Base-by-base conservation (phyloP, 352 stramenopile species). In the Paralagenidium karlingii region DNA sequence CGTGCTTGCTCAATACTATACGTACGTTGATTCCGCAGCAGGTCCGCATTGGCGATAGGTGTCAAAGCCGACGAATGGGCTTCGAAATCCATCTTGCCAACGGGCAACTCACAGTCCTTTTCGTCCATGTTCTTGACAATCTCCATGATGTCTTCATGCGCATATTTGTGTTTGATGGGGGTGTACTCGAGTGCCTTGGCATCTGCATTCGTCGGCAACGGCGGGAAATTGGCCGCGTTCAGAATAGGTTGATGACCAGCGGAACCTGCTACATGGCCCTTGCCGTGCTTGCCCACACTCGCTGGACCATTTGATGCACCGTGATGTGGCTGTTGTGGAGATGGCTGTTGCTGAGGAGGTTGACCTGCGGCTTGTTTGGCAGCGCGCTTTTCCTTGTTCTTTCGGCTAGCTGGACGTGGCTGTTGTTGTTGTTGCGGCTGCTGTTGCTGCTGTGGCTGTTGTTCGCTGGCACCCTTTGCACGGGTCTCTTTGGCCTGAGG, bases 1-100 rank as follows among this genome's bases (percentile, higher is more conserved):
- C 82, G 71, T 36, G 80, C 82, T 55, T 95, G 81, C 51, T 95
- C 83, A 55, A 95, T 95, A 75, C 68, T 88, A 60, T 94, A 93
- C 31, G 83, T 94, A 34, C 83, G 77, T 67, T 95, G 83, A 57
- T 92, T 90, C 45, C 78, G 68, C 46, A 94, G 55, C 54, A 95
- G 45, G 37, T 92, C 83, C 5, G 80, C 68, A 60, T 95, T 80
- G 16, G 82, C 76, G 40, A 81, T 57, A 9, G 61, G 38, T 33
- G 76, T 89, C 24, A 95, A 51, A 20, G 76, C 82, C 8, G 75
- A 55, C 10, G 73, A 55, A 60, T 95, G 81, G 18, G 60, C 63
- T 12, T 76, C 68, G 43, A 81, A 90, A 50, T 92, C 75, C 76
- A 88, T 80, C 50, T 87, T 84, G 40, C 66, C 71, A 2, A 59